A percentile compares a stretch with the other conserved stretches of the same genome.
These are phyloP conservation scores for Onygenales sp. DNA, from an alignment of 2,329 filamentous ascomycete genomes.

Conservation along the genomic window DNA sequence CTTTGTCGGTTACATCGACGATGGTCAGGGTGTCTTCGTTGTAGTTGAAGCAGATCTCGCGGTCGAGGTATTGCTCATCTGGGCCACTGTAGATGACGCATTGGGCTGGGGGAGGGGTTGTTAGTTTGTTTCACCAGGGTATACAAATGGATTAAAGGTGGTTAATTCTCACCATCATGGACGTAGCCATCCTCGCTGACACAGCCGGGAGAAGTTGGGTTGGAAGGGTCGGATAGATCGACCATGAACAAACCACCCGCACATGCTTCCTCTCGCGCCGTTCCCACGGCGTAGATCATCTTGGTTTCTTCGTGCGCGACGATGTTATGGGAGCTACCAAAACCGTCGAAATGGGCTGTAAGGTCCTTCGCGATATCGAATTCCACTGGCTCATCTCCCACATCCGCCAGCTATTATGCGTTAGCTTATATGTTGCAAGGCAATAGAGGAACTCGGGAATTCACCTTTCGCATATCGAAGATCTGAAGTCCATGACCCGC, in stretches of 20 bases:
- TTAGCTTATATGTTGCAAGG: neutral
- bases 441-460: neutral
- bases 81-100: slow-evolving; percentile 49
- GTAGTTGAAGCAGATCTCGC: slow-evolving; percentile 49
- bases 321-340: slow-evolving; percentile 44
- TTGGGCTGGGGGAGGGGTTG: slow-evolving; percentile 29
- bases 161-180: slow-evolving; percentile 37
- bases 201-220: slow-evolving; percentile 46
- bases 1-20: slow-evolving; percentile 13
- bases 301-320: slow-evolving; percentile 44
- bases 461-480: slow-evolving; percentile 49
- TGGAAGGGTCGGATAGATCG: slow-evolving; percentile 45
- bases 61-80: slow-evolving; percentile 37
- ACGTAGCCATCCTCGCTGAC: slow-evolving; percentile 49
- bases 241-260: slow-evolving; percentile 50
- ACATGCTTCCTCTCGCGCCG: slow-evolving; percentile 38
- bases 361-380: slow-evolving; percentile 37
- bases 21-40: slow-evolving; percentile 31
- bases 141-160: neutral
- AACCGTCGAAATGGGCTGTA: slow-evolving; percentile 31
- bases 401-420: slow-evolving; percentile 32
- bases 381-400: slow-evolving; percentile 35
- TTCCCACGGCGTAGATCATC: slow-evolving; percentile 41
- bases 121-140: neutral
- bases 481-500: slow-evolving; percentile 49